These are phyloP conservation scores for Onygenales sp. DNA, from an alignment of 2,329 filamentous ascomycete species.

Conservation along the genomic window DNA sequence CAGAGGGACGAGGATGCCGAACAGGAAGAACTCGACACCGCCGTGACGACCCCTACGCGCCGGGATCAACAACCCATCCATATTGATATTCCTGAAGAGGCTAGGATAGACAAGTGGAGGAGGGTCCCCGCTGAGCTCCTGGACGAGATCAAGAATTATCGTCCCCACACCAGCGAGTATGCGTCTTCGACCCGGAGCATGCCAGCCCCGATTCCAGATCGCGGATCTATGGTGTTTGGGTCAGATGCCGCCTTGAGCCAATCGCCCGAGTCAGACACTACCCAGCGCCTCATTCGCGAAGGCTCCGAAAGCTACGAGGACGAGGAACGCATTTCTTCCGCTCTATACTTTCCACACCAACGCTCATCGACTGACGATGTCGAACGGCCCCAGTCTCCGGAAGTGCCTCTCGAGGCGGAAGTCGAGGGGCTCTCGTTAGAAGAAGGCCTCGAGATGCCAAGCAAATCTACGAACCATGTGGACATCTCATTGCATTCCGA, in stretches of 20 bases:
- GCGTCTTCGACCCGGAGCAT: conserved; percentile 32
- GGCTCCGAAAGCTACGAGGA: conserved; percentile 38
- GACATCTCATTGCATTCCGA: conserved; percentile 54
- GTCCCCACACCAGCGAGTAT: conserved; percentile 18
- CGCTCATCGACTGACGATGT: conserved; percentile 36
- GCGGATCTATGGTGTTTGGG: conserved; percentile 6
- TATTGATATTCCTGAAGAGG: not conserved
- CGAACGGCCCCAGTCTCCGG: not conserved
- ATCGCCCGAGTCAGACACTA: conserved; percentile 1
- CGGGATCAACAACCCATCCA: not conserved
- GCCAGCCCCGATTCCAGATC: conserved; percentile 27
- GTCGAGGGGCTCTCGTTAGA: not conserved
- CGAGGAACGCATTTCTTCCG: conserved; percentile 55
- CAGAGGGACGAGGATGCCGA: not conserved
- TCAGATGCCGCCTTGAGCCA: conserved; percentile 2
- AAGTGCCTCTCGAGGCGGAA: too few species aligned
- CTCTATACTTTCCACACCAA: conserved; percentile 55
- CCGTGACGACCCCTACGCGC: not conserved
- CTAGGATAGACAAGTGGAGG: conserved; percentile 1
- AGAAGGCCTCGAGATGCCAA: not conserved
- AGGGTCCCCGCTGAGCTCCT: conserved; percentile 41
- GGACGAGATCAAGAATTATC: conserved; percentile 49
- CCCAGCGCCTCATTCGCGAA: conserved; percentile 1
- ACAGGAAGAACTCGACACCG: not conserved
- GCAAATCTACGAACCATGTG: conserved; percentile 38